Base-by-base conservation (phyloP, 2,329 filamentous ascomycete genomes). In the Westerdykella ornata region DNA sequence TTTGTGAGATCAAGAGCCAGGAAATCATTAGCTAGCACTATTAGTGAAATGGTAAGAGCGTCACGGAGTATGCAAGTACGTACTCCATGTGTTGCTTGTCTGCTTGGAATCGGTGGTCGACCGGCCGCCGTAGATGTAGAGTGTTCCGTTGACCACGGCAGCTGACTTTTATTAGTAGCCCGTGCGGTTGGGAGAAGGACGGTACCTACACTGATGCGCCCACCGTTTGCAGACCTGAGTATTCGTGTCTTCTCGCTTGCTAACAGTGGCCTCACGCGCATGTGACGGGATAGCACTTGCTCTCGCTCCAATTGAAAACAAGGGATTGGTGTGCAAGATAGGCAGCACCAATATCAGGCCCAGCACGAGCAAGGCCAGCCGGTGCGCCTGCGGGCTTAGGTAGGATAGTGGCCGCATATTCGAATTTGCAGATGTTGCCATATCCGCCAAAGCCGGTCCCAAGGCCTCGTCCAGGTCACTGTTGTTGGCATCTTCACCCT, bases 111-210 rank as follows among this genome's bases (percentile, higher is more conserved):
- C 62, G 1, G 71, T 76, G 37, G 73, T 83, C 12, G 78, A 75
- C 50, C 83, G 75, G 18, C 85, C 85, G 28, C 85, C 85, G 51
- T 87, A 89, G 41, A 87, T 75, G 59, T 86, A 89, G 3, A 88
- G 57, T 0, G 83, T 88, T 12, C 84, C 84, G 49, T 88, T 88
- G 13, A 89, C 72, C 28, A 84, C 60, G 3, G 85, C 79, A 46
- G 72, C 78, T 77, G 17, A 7, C 14, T 7, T 37, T 14, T 4
- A 48, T 48, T 18, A 42, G 43, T 54, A 35, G 6, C 8, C 17
- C 12, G 9, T 18, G 4, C 11, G 22, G 9, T 14, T 2, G 31
- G 22, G 17, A 31, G 9, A 12, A 29, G 5, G 5, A 35, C 29
- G 12, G 22, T 3, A 41, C 51, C 22, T 44, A 57, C 56, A 47